These are phyloP conservation scores for Phyllosticta citrichinensis DNA, from an alignment of 2,329 filamentous ascomycete genomes.

Conservation along the genomic window DNA sequence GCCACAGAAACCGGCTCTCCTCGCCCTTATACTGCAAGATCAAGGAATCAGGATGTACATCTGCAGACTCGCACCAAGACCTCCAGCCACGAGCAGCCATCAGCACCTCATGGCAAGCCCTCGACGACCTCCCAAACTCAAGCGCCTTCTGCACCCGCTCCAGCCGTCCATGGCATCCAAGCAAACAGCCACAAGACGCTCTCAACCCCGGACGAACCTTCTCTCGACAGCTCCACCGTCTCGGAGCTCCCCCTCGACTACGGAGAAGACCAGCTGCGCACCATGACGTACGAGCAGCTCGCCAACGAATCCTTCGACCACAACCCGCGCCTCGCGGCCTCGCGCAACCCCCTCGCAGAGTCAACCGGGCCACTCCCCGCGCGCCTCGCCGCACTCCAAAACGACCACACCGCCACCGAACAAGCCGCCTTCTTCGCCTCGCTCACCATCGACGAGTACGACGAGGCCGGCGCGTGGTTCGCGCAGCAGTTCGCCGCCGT, in stretches of 20 bases:
- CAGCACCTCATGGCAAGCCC: no score
- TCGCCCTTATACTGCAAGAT: no score
- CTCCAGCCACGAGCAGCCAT: no score
- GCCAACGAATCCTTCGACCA: conserved; percentile 41
- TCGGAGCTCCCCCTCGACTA: conserved; percentile 32
- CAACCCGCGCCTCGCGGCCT: conserved; percentile 16
- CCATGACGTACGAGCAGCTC: conserved; percentile 40
- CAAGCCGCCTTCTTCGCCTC: conserved; percentile 42
- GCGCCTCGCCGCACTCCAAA: neutral
- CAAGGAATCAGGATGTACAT: no score
- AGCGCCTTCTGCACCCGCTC: neutral
- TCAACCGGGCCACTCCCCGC: conserved; percentile 11
- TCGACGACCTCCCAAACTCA: no score
- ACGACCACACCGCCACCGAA: conserved; percentile 18
- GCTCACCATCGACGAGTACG: conserved; percentile 47
- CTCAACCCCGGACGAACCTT: neutral
- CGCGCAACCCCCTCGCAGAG: conserved; percentile 1
- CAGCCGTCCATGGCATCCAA: neutral
- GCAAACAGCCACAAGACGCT: neutral
- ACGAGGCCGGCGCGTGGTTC: conserved; percentile 52
- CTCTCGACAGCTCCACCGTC: neutral
- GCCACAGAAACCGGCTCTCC: neutral
- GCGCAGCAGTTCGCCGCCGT: conserved; percentile 44
- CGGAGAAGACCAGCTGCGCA: conserved; percentile 32
- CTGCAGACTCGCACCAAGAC: no score